Evolutionary conservation across 2,329 filamentous ascomycete species (phyloP), one percentile per base, ranked within the genome.

Genomic region (Metarhizium brunneum): DNA sequence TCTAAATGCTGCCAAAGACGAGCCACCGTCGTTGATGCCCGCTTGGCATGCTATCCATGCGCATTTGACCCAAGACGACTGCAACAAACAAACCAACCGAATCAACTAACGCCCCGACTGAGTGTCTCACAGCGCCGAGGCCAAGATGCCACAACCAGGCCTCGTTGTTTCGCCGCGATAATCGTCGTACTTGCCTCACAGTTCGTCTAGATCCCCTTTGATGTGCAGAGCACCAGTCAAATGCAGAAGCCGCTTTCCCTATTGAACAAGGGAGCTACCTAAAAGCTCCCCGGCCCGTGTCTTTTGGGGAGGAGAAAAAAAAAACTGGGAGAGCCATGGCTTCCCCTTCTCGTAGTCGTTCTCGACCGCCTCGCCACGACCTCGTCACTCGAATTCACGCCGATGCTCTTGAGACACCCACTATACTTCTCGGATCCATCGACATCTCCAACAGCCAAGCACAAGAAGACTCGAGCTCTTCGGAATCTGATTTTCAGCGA

Each of bases 381-480:
- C 66, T 71, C 58, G 65, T 73, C 60, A 66, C 65, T 52, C 69
- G 67, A 56, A 63, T 73, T 55, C 71, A 73, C 61, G 65, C 63
- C 55, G 67, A 68, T 40, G 66, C 69, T 50, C 63, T 70, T 18
- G 64, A 69, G 49, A 71, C 66, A 35, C 65, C 68, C 10, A 64
- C 66, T 20, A 62, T 65, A 4, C 57, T 69, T 30, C 58, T 59
- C 20, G 62, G 62, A 57, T 62, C 57, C 18, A 59, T 68, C 54
- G 64, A 66, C 35, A 56, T 66, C 29, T 61, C 66, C 54, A 65
- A 63, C 61, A 62, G 63, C 51, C 61, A 64, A 57, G 61, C 55
- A 42, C 61, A 68, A 13, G 64, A 63, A 60, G 73, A 74, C 57
- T 73, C 73, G 45, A 76, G 71, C 66, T 78, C 76, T 43, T 74